Percentiles rank a stretch among this genome's conserved stretches.
Evolutionary conservation across 1,284 basidiomycete species (phyloP).

Genomic region (Trametes hirsuta): DNA sequence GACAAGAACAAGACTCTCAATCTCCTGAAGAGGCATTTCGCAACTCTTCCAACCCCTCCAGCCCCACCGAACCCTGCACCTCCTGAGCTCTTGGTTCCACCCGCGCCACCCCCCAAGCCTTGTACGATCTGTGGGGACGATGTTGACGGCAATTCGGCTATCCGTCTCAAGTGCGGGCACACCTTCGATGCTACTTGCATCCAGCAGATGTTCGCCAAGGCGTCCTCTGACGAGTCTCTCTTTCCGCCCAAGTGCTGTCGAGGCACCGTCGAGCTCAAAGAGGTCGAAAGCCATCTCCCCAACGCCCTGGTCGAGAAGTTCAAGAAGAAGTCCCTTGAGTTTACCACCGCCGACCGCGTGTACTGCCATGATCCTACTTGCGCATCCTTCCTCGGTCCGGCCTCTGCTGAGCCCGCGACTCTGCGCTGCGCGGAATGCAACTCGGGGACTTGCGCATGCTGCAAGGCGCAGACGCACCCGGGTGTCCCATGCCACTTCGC

Average conservation of each 20-base stretch:
- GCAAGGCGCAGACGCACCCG: slow-evolving; percentile 23
- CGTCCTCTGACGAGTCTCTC: slow-evolving; percentile 21
- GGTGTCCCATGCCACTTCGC: slow-evolving; percentile 7
- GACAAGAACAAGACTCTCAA: too few species aligned
- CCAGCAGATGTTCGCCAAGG: slow-evolving; percentile 23
- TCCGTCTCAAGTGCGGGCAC: slow-evolving; percentile 22
- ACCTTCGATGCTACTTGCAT: slow-evolving; percentile 21
- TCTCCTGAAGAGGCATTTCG: too few species aligned
- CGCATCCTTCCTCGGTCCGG: slow-evolving; percentile 20
- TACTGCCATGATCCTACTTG: slow-evolving; percentile 24
- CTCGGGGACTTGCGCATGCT: slow-evolving; percentile 17
- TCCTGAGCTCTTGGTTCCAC: too few species aligned
- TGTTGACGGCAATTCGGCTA: slow-evolving; percentile 1
- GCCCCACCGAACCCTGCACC: too few species aligned
- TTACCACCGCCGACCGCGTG: slow-evolving; percentile 19
- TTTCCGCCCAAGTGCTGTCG: slow-evolving; percentile 29
- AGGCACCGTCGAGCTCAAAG: slow-evolving; percentile 11
- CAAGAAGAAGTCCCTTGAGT: slow-evolving; percentile 14
- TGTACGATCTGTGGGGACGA: slow-evolving; percentile 15
- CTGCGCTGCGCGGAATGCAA: slow-evolving; percentile 9
- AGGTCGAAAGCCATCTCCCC: slow-evolving; percentile 13
- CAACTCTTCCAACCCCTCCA: too few species aligned
- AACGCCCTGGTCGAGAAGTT: background rate
- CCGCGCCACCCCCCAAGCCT: too few species aligned
- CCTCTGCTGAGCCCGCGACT: background rate